Conservation (phyloP, 192 early-diverging fungal species). For the Allomyces macrogynus region DNA sequence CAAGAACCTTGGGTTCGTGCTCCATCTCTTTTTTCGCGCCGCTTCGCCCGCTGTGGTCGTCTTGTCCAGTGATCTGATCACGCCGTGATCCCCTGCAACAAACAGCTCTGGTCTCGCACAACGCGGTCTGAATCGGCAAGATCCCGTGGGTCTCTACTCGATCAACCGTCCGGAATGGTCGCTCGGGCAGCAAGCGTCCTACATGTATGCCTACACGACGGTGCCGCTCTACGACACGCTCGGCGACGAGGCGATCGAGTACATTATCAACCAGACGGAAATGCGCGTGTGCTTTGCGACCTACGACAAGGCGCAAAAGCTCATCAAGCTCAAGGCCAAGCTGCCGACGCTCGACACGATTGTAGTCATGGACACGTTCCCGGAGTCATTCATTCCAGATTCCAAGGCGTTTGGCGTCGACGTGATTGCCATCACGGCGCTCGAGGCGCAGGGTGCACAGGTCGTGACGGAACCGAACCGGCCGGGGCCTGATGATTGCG, state of each 20-base stretch:
- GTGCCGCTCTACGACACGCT: constrained; percentile 85
- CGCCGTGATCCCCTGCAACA: too few species aligned
- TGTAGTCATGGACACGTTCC: constrained; percentile 33
- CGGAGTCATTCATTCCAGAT: constrained; percentile 8
- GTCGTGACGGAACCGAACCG: constrained; percentile 19
- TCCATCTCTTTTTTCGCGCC: too few species aligned
- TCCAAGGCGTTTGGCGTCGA: constrained; percentile 15
- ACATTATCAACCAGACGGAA: constrained; percentile 65
- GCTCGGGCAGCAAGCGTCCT: constrained; percentile 44
- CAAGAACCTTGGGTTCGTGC: constrained; percentile 30
- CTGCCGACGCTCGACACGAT: constrained; percentile 25
- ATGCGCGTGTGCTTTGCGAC: constrained; percentile 44
- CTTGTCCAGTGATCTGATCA: background rate
- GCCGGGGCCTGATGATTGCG: constrained; percentile 47
- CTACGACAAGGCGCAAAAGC: constrained; percentile 31
- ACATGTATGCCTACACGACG: constrained; percentile 39
- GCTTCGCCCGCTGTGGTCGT: too few species aligned
- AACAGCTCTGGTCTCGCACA: constrained; percentile 17
- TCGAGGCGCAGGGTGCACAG: constrained; percentile 37
- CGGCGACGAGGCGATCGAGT: constrained; percentile 48
- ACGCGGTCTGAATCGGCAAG: constrained; percentile 12
- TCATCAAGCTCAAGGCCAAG: constrained; percentile 20
- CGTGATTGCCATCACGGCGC: constrained; percentile 27
- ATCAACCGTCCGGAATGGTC: constrained; percentile 67
- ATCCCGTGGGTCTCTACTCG: constrained; percentile 44